Percentiles rank a stretch among this genome's conserved stretches.
Evolutionary conservation across 176 grass and related monocot genomes (phyloP).

Genomic region (Leersia perrieri): DNA sequence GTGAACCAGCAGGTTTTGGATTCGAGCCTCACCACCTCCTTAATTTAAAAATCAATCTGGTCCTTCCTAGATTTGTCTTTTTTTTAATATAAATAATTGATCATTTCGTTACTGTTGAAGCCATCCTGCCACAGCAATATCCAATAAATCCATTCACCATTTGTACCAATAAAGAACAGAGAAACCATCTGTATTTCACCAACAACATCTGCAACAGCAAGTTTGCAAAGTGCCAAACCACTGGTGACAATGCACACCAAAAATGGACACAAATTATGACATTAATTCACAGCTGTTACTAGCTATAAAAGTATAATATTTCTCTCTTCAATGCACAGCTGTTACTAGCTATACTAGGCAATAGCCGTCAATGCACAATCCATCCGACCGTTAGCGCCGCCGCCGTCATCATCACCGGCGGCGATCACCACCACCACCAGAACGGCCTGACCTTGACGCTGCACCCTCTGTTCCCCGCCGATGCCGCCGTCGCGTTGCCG

Average conservation of each 20-base stretch:
- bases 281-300: background rate
- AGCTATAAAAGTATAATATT: background rate
- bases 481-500: constrained; percentile 2
- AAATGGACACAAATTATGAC: background rate
- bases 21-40: no score
- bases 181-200: background rate
- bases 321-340: background rate
- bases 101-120: no score
- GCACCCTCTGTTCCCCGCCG: constrained; percentile 15
- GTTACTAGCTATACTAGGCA: background rate
- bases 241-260: background rate
- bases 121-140: background rate
- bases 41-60: no score
- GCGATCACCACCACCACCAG: constrained; percentile 51
- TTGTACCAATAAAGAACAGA: background rate
- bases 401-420: background rate
- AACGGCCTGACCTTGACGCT: constrained; percentile 48
- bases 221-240: background rate
- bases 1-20: no score
- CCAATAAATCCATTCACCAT: background rate
- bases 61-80: no score
- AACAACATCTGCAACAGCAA: background rate
- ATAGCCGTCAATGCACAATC: background rate
- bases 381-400: background rate
- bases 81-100: no score